phyloP scores from a whole-genome alignment of 2,329 filamentous ascomycete genomes.

The Sclerotinia glacialis region DNA sequence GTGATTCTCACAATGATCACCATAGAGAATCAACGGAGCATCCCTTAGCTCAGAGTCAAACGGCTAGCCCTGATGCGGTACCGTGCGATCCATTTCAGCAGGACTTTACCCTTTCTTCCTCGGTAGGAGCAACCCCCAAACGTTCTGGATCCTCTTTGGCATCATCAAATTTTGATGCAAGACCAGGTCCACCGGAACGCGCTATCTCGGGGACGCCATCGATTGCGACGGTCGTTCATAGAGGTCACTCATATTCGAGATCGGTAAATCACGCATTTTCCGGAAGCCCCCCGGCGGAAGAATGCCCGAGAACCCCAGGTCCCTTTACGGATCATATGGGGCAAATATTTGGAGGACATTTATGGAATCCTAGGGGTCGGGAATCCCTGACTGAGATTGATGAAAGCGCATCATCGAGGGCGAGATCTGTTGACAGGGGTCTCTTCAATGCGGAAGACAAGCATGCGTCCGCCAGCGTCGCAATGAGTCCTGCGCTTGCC shows the following conservation, averaged over 20 bases:
- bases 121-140: constrained; percentile 13
- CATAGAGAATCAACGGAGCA: constrained; percentile 57
- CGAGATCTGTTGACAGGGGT: constrained; percentile 61
- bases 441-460: constrained; percentile 60
- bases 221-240: constrained; percentile 37
- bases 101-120: constrained; percentile 10
- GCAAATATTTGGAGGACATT: constrained; percentile 31
- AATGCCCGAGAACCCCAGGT: constrained; percentile 27
- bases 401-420: constrained; percentile 49
- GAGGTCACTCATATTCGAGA: constrained; percentile 39
- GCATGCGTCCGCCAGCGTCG: constrained; percentile 61
- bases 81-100: constrained; percentile 10
- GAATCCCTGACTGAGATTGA: constrained; percentile 41
- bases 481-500: constrained; percentile 59
- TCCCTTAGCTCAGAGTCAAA: constrained; percentile 56
- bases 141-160: constrained; percentile 31
- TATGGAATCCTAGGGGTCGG: constrained; percentile 31
- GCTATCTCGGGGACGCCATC: constrained; percentile 36
- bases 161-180: constrained; percentile 42
- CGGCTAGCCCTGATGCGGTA: constrained; percentile 5
- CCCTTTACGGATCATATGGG: constrained; percentile 36
- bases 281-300: constrained; percentile 19
- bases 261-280: constrained; percentile 37
- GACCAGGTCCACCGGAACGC: constrained; percentile 42
- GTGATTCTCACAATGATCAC: constrained; percentile 37